These are phyloP conservation scores for Erodium chrysanthum DNA, from an alignment of 441 rosid species.

Conservation along the genomic window DNA sequence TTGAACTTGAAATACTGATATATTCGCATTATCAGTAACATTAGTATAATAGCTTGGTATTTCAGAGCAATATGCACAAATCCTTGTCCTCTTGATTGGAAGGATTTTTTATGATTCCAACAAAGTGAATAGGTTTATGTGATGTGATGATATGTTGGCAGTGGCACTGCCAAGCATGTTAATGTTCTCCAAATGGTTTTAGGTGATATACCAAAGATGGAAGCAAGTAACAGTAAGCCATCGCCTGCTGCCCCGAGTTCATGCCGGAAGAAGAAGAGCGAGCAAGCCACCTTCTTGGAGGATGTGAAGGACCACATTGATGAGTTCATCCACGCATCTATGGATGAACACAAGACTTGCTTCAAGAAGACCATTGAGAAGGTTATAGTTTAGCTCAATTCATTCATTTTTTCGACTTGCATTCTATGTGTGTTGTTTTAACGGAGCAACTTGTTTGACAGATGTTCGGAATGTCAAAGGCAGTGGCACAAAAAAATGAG, in stretches of 20 bases:
- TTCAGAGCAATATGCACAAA: no score
- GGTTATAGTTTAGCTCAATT: constrained; percentile 27
- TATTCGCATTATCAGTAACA: no score
- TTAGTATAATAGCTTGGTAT: no score
- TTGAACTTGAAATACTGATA: no score
- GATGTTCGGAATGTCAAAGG: constrained; percentile 60
- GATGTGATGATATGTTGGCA: no score
- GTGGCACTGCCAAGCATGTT: no score
- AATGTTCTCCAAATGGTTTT: background rate
- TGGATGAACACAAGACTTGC: constrained; percentile 83
- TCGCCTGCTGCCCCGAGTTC: constrained; percentile 21
- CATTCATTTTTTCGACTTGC: background rate
- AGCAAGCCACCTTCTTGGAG: constrained; percentile 62
- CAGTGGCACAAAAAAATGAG: constrained; percentile 41
- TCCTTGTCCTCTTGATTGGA: no score
- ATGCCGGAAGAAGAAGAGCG: constrained; percentile 62
- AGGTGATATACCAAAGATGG: background rate
- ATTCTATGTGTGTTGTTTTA: no score
- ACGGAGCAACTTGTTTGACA: constrained; percentile 17
- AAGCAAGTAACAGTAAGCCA: background rate
- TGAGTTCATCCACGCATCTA: constrained; percentile 67
- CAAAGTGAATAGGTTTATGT: no score
- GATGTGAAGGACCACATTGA: constrained; percentile 75
- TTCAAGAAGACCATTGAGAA: constrained; percentile 62
- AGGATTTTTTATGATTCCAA: no score